Evolutionary conservation across 2,329 filamentous ascomycete species (phyloP).

Genomic region (Monilinia laxa): DNA sequence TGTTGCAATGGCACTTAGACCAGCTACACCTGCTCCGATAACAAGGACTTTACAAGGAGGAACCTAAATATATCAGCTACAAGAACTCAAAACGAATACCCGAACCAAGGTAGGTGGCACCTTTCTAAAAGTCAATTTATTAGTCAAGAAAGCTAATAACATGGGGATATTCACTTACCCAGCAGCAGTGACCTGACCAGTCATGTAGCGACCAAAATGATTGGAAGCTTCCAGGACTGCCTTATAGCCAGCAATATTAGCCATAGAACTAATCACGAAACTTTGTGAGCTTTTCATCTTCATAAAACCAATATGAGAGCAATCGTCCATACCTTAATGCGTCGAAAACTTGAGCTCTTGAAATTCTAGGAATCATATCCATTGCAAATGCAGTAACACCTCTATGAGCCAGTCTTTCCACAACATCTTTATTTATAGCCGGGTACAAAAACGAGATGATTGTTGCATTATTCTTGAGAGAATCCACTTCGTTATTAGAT

Average conservation of each 20-base stretch:
- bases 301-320: neutral
- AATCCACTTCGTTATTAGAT: conserved; percentile 63
- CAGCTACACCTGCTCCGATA: conserved; percentile 86
- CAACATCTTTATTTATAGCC: conserved; percentile 72
- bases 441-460: conserved; percentile 84
- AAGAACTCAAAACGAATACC: conserved; percentile 7
- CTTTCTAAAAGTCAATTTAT: conserved; percentile 39
- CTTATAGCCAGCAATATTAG: conserved; percentile 92
- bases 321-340: conserved; percentile 54
- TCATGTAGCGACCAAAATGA: conserved; percentile 83
- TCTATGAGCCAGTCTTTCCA: conserved; percentile 68
- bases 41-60: conserved; percentile 87
- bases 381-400: conserved; percentile 81
- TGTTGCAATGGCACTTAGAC: conserved; percentile 83
- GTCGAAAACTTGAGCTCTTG: conserved; percentile 83
- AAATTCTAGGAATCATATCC: conserved; percentile 91
- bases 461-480: conserved; percentile 67
- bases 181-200: conserved; percentile 85
- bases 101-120: conserved; percentile 26
- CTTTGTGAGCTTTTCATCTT: conserved; percentile 25
- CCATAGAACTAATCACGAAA: conserved; percentile 68
- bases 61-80: conserved; percentile 55
- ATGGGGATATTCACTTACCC: conserved; percentile 48
- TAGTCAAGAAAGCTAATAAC: conserved; percentile 18
- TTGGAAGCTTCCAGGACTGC: conserved; percentile 88